These are phyloP conservation scores for Leccinum sublutescens DNA, from an alignment of 768 basidiomycete genomes.

Conservation along the genomic window DNA sequence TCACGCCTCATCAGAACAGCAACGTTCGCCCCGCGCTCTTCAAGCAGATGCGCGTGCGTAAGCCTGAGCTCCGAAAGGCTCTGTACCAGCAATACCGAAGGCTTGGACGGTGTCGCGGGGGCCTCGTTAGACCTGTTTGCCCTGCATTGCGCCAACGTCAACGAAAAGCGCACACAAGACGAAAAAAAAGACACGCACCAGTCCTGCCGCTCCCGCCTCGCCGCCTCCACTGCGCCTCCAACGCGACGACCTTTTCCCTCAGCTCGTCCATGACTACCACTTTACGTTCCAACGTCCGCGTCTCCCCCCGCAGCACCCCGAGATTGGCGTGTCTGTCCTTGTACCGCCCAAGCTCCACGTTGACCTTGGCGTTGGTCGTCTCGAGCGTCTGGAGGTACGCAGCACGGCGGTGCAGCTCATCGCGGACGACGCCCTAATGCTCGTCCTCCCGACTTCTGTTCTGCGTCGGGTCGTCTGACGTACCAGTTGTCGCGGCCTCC, in stretches of 20 bases:
- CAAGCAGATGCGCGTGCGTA: constrained; percentile 59
- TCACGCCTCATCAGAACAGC: constrained; percentile 57
- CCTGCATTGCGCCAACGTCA: constrained; percentile 26
- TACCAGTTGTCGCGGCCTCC: constrained; percentile 24
- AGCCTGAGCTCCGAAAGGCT: constrained; percentile 60
- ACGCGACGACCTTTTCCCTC: constrained; percentile 49
- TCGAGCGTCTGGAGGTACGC: constrained; percentile 61
- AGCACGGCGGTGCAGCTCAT: constrained; percentile 68
- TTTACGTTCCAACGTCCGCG: constrained; percentile 57
- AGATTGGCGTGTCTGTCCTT: constrained; percentile 55
- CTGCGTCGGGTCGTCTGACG: constrained; percentile 21
- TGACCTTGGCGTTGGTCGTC: constrained; percentile 52
- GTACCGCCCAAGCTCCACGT: constrained; percentile 50
- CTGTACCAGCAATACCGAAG: constrained; percentile 40
- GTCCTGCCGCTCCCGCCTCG: constrained; percentile 52
- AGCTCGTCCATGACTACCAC: constrained; percentile 50
- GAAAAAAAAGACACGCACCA: constrained; percentile 40
- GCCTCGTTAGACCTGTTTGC: constrained; percentile 34
- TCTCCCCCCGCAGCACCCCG: constrained; percentile 75
- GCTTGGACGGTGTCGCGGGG: constrained; percentile 39
- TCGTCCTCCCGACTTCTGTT: constrained; percentile 40
- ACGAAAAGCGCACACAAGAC: too few relatives aligned
- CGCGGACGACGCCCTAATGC: constrained; percentile 60
- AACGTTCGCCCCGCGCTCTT: constrained; percentile 59
- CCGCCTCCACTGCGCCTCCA: constrained; percentile 71